Conservation (phyloP, 1,284 basidiomycete genomes). For the Lentinula novae-zelandiae region DNA sequence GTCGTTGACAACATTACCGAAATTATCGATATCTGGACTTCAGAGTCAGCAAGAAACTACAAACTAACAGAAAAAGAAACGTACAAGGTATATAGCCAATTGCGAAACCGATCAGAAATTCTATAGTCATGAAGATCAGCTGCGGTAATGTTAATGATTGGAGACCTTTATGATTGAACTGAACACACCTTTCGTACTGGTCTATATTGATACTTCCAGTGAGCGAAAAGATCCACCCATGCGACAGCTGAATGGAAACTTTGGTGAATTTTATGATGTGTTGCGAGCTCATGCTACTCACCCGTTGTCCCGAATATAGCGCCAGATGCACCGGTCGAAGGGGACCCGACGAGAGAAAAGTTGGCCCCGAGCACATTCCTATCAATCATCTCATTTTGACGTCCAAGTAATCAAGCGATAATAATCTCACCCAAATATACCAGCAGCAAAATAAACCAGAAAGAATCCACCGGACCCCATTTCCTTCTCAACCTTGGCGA, state of each 20-base stretch:
- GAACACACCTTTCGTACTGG: conserved; percentile 67
- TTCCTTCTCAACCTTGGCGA: conserved; percentile 68
- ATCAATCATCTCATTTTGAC: conserved; percentile 6
- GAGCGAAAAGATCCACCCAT: conserved; percentile 87
- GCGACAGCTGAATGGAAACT: conserved; percentile 38
- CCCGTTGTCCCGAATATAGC: conserved; percentile 90
- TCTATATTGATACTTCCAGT: conserved; percentile 86
- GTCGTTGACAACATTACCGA: conserved; percentile 40
- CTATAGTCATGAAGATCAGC: conserved; percentile 80
- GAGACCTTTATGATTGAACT: neutral
- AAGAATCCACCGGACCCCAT: conserved; percentile 85
- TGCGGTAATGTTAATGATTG: conserved; percentile 24
- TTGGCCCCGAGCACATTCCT: conserved; percentile 89
- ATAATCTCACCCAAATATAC: conserved; percentile 75
- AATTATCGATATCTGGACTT: conserved; percentile 67
- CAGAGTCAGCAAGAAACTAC: conserved; percentile 11
- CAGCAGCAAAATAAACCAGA: conserved; percentile 83
- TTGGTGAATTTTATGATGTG: conserved; percentile 2
- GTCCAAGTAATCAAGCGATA: conserved; percentile 1
- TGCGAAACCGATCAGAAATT: conserved; percentile 67
- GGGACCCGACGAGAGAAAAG: conserved; percentile 85
- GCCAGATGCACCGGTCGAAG: conserved; percentile 91
- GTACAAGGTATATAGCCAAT: conserved; percentile 11
- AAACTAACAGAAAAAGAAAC: neutral
- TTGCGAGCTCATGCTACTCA: conserved; percentile 41